Evolutionary conservation across 1,284 basidiomycete genomes (phyloP).

Genomic region (Puccinia polysora): DNA sequence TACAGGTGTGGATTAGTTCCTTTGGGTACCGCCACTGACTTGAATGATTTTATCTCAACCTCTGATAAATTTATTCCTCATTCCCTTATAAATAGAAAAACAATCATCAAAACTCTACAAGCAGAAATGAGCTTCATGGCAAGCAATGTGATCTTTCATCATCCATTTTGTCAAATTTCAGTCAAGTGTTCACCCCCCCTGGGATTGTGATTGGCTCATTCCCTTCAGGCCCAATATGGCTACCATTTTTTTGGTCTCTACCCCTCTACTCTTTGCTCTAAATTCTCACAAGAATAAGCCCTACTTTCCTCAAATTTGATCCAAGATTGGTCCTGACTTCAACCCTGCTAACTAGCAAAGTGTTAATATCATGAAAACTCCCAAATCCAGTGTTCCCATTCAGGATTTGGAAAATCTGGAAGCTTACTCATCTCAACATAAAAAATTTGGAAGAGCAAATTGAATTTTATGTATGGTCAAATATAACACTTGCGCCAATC

Average conservation of each 20-base stretch:
- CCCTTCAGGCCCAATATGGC: slow-evolving; percentile 8
- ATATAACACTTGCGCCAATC: slow-evolving; percentile 54
- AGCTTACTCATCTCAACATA: too few species aligned
- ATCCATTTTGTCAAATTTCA: background rate
- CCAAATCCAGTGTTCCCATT: background rate
- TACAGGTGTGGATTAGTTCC: slow-evolving; percentile 42
- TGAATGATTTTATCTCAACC: background rate
- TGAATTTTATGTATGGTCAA: slow-evolving; percentile 51
- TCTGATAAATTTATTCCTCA: background rate
- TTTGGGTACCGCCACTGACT: background rate
- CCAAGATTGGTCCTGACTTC: background rate
- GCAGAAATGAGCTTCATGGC: slow-evolving; percentile 2
- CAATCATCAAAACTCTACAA: background rate
- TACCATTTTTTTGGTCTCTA: background rate
- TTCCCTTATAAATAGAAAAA: background rate
- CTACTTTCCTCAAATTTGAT: background rate
- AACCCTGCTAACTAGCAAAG: background rate
- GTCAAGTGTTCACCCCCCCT: too few species aligned
- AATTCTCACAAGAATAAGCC: background rate
- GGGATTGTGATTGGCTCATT: too few species aligned
- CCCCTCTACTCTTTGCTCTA: background rate
- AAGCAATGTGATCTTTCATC: background rate
- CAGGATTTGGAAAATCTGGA: too few species aligned
- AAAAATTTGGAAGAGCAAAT: slow-evolving; percentile 64
- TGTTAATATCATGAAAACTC: background rate